Conservation (phyloP, 164 flowering plant genomes). For the Paratinospora sagittata region DNA sequence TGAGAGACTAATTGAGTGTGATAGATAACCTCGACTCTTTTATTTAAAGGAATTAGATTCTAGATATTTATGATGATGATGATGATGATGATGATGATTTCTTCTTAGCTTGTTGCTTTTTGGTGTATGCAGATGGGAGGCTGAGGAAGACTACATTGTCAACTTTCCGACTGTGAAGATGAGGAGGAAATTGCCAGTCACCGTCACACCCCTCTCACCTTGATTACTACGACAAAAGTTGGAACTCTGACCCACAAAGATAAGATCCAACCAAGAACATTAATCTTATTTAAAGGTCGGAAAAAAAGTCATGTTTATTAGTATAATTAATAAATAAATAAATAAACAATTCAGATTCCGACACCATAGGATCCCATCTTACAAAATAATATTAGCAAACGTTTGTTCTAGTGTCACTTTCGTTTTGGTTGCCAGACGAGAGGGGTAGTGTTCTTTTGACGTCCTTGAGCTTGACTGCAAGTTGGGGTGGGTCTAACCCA, state of each 20-base stretch:
- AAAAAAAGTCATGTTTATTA: not conserved
- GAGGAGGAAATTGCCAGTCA: constrained; percentile 75
- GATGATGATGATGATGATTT: no score
- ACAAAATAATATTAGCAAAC: constrained; percentile 4
- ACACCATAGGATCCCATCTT: not conserved
- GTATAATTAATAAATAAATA: not conserved
- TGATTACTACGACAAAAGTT: not conserved
- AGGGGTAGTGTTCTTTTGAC: not conserved
- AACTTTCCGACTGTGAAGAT: constrained; percentile 88
- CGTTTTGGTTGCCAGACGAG: constrained; percentile 9
- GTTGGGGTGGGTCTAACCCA: constrained; percentile 9
- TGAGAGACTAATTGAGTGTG: no score
- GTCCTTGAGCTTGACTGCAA: constrained; percentile 13
- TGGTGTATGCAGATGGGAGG: constrained; percentile 67
- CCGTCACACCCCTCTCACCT: constrained; percentile 34
- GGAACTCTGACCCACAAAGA: not conserved
- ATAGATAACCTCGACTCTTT: no score
- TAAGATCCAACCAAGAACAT: not conserved
- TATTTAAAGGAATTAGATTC: not conserved
- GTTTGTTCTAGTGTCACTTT: constrained; percentile 32
- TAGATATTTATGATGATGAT: not conserved
- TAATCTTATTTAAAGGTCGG: not conserved
- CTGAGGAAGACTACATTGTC: constrained; percentile 59
- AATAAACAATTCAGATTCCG: not conserved
- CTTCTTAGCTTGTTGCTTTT: not conserved